phyloP scores from a whole-genome alignment of 2,329 filamentous ascomycete genomes.

The Alternaria brassicicola region DNA sequence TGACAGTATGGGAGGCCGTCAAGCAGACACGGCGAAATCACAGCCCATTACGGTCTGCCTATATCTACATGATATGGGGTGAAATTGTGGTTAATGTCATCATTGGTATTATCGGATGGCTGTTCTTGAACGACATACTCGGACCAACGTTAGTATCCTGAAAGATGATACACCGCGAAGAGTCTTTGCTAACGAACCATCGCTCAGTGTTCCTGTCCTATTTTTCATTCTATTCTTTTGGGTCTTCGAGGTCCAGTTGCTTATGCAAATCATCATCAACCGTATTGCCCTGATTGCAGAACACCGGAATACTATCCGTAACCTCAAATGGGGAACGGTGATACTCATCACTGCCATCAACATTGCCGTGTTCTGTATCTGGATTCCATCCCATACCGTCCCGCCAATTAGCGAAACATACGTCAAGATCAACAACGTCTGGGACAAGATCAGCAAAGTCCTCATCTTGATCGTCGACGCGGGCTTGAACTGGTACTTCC shows the following conservation, averaged over 20 bases:
- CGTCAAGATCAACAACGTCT: constrained; percentile 56
- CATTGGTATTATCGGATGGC: constrained; percentile 42
- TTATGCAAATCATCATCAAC: constrained; percentile 64
- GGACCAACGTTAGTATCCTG: constrained; percentile 36
- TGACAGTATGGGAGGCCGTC: constrained; percentile 46
- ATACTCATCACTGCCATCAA: constrained; percentile 58
- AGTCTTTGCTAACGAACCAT: constrained; percentile 1
- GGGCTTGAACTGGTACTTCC: constrained; percentile 60
- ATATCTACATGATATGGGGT: constrained; percentile 48
- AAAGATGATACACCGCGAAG: neutral
- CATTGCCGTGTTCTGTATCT: constrained; percentile 61
- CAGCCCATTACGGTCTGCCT: constrained; percentile 41
- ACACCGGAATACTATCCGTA: constrained; percentile 45
- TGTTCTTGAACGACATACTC: constrained; percentile 37
- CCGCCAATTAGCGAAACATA: constrained; percentile 47
- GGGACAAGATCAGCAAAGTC: constrained; percentile 61
- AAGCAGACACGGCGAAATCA: constrained; percentile 46
- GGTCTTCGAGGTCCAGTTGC: constrained; percentile 53
- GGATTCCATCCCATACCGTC: constrained; percentile 56
- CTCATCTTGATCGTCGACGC: constrained; percentile 60
- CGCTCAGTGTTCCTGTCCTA: constrained; percentile 33
- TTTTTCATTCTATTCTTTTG: constrained; percentile 44
- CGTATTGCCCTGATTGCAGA: constrained; percentile 58
- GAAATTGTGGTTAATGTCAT: constrained; percentile 37
- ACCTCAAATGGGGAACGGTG: constrained; percentile 57